These are phyloP conservation scores for Cadophora luteo-olivacea DNA, from an alignment of 2,329 filamentous ascomycete species.

Conservation along the genomic window DNA sequence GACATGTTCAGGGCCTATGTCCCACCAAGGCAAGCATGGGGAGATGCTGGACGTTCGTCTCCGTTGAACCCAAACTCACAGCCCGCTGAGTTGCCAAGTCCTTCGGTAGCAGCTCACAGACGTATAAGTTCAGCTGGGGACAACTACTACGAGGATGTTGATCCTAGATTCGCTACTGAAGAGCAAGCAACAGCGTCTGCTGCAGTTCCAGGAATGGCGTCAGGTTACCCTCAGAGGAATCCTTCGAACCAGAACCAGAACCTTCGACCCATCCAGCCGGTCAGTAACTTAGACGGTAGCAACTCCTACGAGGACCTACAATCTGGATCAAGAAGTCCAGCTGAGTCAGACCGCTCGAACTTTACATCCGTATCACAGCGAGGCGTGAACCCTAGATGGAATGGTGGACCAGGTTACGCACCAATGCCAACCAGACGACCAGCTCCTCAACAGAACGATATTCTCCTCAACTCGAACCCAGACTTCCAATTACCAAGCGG, in stretches of 20 bases:
- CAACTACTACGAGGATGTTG: constrained; percentile 91
- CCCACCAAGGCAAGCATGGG: constrained; percentile 64
- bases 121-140: constrained; percentile 38
- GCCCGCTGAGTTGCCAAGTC: constrained; percentile 48
- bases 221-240: constrained; percentile 34
- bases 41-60: constrained; percentile 54
- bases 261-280: constrained; percentile 40
- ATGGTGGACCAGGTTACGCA: constrained; percentile 47
- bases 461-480: constrained; percentile 80
- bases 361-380: constrained; percentile 93
- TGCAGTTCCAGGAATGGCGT: constrained; percentile 38
- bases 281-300: constrained; percentile 41
- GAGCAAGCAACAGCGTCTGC: constrained; percentile 41
- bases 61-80: constrained; percentile 50
- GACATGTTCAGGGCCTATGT: constrained; percentile 50
- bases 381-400: constrained; percentile 88
- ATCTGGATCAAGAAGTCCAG: constrained; percentile 70
- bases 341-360: constrained; percentile 78
- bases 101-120: constrained; percentile 44
- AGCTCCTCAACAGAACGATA: constrained; percentile 64
- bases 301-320: constrained; percentile 69
- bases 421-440: constrained; percentile 42
- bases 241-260: constrained; percentile 39
- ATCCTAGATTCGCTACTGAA: constrained; percentile 77
- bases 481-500: constrained; percentile 76